Percentiles rank a stretch among this genome's conserved stretches.
Evolutionary conservation across 1,139 yeast genomes (phyloP).

Genomic region (Wickerhamomyces sp.): DNA sequence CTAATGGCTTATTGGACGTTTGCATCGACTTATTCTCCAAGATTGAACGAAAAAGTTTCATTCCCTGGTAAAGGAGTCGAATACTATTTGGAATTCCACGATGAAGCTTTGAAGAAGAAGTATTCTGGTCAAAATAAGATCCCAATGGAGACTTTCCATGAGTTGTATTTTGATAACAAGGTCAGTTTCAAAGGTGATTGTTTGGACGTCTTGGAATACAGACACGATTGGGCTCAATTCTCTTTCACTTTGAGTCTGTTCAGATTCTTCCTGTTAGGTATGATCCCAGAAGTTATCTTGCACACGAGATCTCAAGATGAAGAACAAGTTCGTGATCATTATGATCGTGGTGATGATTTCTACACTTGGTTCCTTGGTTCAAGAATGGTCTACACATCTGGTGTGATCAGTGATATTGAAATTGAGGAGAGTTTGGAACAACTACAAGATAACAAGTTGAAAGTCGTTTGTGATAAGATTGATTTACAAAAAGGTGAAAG

Average conservation of each 20-base stretch:
- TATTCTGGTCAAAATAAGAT: conserved; percentile 72
- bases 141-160: conserved; percentile 92
- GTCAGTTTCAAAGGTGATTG: conserved; percentile 88
- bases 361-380: conserved; percentile 94
- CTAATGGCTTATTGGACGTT: conserved; percentile 81
- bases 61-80: conserved; percentile 78
- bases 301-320: conserved; percentile 94
- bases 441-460: conserved; percentile 86
- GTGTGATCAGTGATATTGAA: conserved; percentile 69
- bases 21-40: conserved; percentile 71
- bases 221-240: conserved; percentile 90
- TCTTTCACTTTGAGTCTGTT: conserved; percentile 73
- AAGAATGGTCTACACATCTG: conserved; percentile 90
- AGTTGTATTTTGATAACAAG: conserved; percentile 76
- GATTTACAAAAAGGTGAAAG: conserved; percentile 67
- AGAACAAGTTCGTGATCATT: conserved; percentile 93
- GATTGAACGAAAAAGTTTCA: conserved; percentile 72
- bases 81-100: conserved; percentile 77
- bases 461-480: conserved; percentile 83
- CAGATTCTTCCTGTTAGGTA: conserved; percentile 77
- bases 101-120: conserved; percentile 63
- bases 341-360: conserved; percentile 95
- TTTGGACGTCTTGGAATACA: conserved; percentile 75
- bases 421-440: conserved; percentile 77
- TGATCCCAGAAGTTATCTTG: conserved; percentile 90